These are phyloP conservation scores for Echites panduratus DNA, from an alignment of 257 asterid genomes.

Conservation along the genomic window DNA sequence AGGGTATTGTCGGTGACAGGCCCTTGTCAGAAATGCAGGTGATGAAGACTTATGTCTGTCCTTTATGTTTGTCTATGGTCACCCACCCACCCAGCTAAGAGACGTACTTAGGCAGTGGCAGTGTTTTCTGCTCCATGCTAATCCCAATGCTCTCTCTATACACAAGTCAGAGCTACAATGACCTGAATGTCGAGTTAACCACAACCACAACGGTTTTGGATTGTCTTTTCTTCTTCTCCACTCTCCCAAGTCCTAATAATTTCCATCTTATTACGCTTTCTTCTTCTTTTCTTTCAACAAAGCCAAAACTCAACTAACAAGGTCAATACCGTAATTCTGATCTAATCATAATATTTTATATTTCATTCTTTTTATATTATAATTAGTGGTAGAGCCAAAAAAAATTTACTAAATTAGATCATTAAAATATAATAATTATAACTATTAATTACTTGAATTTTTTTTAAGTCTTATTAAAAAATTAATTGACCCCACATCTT, in stretches of 20 bases:
- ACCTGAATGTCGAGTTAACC: not conserved
- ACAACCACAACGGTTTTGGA: not conserved
- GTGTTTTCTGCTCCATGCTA: not conserved
- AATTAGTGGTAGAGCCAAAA: no score
- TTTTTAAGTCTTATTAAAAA: no score
- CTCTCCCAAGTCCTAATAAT: not conserved
- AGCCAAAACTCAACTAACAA: no score
- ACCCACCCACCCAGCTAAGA: constrained; percentile 9
- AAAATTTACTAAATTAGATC: no score
- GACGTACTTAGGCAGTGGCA: not conserved
- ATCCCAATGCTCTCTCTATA: not conserved
- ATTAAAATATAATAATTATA: no score
- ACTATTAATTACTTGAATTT: no score
- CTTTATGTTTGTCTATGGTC: constrained; percentile 13
- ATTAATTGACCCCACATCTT: no score
- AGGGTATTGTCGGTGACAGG: constrained; percentile 2
- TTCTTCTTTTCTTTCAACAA: no score
- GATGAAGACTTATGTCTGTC: constrained; percentile 22
- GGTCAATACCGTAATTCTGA: no score
- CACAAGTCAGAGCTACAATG: constrained; percentile 7
- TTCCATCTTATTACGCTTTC: not conserved
- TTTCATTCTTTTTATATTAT: no score
- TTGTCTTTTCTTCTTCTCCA: not conserved
- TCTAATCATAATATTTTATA: no score
- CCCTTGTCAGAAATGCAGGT: constrained; percentile 9